Evolutionary conservation across 768 basidiomycete genomes (phyloP), one percentile per base, ranked within the genome.

Genomic region (Lactarius hatsudake): DNA sequence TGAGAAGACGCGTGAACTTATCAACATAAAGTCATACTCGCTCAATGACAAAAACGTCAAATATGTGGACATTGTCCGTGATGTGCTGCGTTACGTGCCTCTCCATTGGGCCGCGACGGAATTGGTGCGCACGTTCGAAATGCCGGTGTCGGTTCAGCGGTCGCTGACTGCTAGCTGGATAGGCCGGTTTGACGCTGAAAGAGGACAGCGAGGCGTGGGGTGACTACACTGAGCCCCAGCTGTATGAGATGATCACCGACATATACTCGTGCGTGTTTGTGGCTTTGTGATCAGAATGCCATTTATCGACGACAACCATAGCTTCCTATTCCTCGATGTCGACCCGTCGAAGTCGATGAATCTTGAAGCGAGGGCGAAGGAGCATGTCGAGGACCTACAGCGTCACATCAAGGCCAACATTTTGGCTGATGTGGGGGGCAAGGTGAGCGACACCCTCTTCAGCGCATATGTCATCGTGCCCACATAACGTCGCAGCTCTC

Each of bases 151-250:
- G 51, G 6, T 5, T 26, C 1, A 53, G 2, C 30, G n/a, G 3
- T 58, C 15, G 3, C 38, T 59, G 23, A 36, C 12, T 6, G 8
- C 17, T 45, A 7, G 17, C 40, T 40, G 3, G 13, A 65, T 71
- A 93, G 91, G 87, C 87, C 65, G 90, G 90, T 17, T 86, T 94
- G 65, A 75, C 80, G n/a, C 78, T 93, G 63, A 91, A 88, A 77
- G 84, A 83, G 2, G 82, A 82, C 63, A 71, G 81, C 5, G 73
- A 81, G 17, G 79, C 80, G 30, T 71, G 79, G n/a, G 91, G 88
- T 20, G 77, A 78, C 43, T 90, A 85, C 72, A 88, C 88, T 2
- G 81, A 87, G 38, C 71, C 77, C 54, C 83, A 90, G 72, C 76
- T 94, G 54, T 90, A 83, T 69, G 76, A 80, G 20, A 86, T 87